Evolutionary conservation across 495 filamentous ascomycete species (phyloP), one percentile per base, ranked within the genome.

Genomic region (Apodospora peruviana): DNA sequence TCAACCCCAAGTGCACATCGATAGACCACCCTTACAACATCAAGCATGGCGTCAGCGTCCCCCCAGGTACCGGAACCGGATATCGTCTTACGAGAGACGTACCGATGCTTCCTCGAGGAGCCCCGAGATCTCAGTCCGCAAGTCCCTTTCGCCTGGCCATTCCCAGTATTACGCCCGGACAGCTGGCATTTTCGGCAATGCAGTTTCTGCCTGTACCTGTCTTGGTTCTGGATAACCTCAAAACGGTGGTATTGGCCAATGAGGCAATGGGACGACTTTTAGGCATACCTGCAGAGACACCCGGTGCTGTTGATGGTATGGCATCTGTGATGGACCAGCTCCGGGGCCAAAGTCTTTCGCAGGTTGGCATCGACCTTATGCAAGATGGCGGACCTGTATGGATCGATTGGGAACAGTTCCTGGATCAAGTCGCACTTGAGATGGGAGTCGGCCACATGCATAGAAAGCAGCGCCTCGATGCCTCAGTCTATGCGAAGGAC

Each of bases 161-260:
- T 60, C 68, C 68, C 0, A 59, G 47, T 37, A 62, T 68, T 27
- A 65, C 68, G 0, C 67, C 65, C 0, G 66, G 67, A 12, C 70
- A 75, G 43, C 60, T 81, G 16, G 79, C 84, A 9, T 76, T 87
- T 46, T 74, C 81, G 1, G 77, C 82, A 2, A 64, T 87, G 58
- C 81, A 86, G 59, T 85, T 84, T 53, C 71, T 87, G 14, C 85
- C 84, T 1, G 79, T 83, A 19, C 85, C 85, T 2, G 56, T 86
- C 17, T 56, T 88, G 17, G 77, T 87, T 2, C 61, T 87, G 34
- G 79, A 76, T 16, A 72, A 69, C 29, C 43, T 75, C 37, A 87
- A 87, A 64, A 84, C 79, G 0, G 73, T 87, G 2, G 70, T 85
- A 4, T 58, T 88, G 16, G 84, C 83, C 8, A 88, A 88, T 59